Base-by-base conservation (phyloP, 306 rosid genomes). In the Prinsepia uniflora region DNA sequence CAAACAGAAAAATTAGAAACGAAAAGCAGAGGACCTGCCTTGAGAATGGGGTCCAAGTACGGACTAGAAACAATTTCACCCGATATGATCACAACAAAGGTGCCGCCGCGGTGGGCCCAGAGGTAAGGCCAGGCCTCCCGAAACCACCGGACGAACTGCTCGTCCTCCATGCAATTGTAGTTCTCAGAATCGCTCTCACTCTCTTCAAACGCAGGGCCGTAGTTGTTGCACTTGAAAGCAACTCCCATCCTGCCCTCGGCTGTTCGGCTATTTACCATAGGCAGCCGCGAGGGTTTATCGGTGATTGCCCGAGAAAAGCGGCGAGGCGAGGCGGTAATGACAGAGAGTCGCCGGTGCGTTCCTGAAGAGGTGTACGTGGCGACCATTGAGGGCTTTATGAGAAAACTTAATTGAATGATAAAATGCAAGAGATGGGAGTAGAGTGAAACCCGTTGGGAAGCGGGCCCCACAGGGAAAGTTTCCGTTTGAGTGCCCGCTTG, bases 91-190 rank as follows among this genome's bases (percentile, higher is more conserved):
- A 87, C 82, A 73, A 91, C 97, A 40, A 94, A 91, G 18, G 96
- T 91, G 74, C 88, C 81, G 10, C 96, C 96, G 63, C 94, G 83
- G 77, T 82, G 82, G n/a, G 96, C 96, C 90, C 91, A 84, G 60
- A 94, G 76, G 71, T 94, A 94, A 19, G 99, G 97, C 97, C 97
- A 89, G 2, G 97, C 97, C 81, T 90, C 98, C 2, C 97, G 89
- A 58, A 94, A 87, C 84, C 95, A 94, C 63, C 83, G 82, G 78
- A 94, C 97, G 81, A 91, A 90, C 77, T 79, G 91, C 84, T 87
- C 84, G 72, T 91, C 99, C 77, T 89, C 96, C 66, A 68, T 70
- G 0, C 89, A 53, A 60, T 82, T 81, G 68, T 75, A 81, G 75
- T 75, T 78, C 52, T 85, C 87, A 39, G 78, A 87, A 45, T 41